A percentile compares a stretch with the other conserved stretches of the same genome.
phyloP scores from a whole-genome alignment of 305 asterid species.

The Fraxinus dipetala region DNA sequence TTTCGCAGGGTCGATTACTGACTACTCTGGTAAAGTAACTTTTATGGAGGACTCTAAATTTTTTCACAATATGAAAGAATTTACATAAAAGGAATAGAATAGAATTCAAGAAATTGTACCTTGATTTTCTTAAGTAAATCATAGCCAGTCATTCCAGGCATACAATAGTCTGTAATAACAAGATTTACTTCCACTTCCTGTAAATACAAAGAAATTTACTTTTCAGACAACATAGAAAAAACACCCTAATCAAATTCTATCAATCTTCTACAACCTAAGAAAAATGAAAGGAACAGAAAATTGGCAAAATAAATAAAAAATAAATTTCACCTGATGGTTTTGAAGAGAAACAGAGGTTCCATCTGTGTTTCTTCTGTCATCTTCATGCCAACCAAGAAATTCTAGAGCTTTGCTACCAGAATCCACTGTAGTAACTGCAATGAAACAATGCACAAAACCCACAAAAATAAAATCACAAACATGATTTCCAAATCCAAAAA shows the following conservation, averaged over 20 bases:
- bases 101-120: slow-evolving; percentile 24
- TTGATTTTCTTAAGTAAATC: slow-evolving; percentile 54
- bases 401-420: slow-evolving; percentile 82
- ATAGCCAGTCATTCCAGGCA: slow-evolving; percentile 62
- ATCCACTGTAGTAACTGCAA: slow-evolving; percentile 83
- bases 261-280: not conserved
- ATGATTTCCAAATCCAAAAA: slow-evolving; percentile 11
- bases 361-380: slow-evolving; percentile 20
- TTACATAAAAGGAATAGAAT: not conserved
- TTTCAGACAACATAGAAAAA: not conserved
- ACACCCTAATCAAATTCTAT: not conserved
- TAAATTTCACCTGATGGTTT: slow-evolving; percentile 28
- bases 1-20: not conserved
- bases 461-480: not conserved
- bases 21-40: not conserved
- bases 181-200: slow-evolving; percentile 47
- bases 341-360: slow-evolving; percentile 25
- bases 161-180: slow-evolving; percentile 50
- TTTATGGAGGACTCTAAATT: not conserved
- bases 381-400: slow-evolving; percentile 43
- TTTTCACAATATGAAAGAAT: not conserved
- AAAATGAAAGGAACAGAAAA: slow-evolving; percentile 11
- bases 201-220: not conserved
- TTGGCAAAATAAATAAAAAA: not conserved
- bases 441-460: not conserved